These are phyloP conservation scores for Gymnopilus dilepis DNA, from an alignment of 768 basidiomycete genomes.

Conservation along the genomic window DNA sequence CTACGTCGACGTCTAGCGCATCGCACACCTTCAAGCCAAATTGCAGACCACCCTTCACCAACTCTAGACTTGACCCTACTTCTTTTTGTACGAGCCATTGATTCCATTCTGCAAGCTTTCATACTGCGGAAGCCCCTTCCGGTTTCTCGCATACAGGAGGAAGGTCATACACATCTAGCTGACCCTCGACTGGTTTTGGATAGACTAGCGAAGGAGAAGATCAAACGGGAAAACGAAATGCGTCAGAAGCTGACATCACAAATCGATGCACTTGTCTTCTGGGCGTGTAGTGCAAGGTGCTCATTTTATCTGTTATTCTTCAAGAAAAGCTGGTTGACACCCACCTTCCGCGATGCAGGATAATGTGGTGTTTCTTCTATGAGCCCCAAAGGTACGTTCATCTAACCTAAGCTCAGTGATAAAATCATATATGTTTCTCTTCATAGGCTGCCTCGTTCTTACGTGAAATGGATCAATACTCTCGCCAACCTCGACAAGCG, in stretches of 20 bases:
- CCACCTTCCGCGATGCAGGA: constrained; percentile 46
- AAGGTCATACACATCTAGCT: background rate
- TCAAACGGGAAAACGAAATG: constrained; percentile 30
- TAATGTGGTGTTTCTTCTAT: constrained; percentile 92
- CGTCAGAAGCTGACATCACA: constrained; percentile 43
- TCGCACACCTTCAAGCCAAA: constrained; percentile 8
- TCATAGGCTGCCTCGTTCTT: constrained; percentile 61
- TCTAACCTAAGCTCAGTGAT: background rate
- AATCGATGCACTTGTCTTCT: constrained; percentile 75
- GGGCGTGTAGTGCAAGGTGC: constrained; percentile 79
- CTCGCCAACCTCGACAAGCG: constrained; percentile 72
- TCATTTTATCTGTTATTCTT: constrained; percentile 14
- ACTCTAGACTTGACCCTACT: constrained; percentile 75
- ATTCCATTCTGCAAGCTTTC: constrained; percentile 59
- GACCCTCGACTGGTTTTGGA: constrained; percentile 27
- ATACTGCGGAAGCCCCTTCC: constrained; percentile 41
- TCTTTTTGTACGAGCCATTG: constrained; percentile 71
- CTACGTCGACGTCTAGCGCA: constrained; percentile 21
- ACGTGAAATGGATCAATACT: constrained; percentile 79
- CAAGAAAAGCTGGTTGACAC: background rate
- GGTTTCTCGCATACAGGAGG: constrained; percentile 2
- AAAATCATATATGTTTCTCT: constrained; percentile 9
- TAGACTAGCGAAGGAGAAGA: constrained; percentile 33
- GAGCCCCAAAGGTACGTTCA: constrained; percentile 63
- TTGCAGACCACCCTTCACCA: constrained; percentile 43